Evolutionary conservation across 768 basidiomycete species (phyloP).

Genomic region (Termitomyces sp.): DNA sequence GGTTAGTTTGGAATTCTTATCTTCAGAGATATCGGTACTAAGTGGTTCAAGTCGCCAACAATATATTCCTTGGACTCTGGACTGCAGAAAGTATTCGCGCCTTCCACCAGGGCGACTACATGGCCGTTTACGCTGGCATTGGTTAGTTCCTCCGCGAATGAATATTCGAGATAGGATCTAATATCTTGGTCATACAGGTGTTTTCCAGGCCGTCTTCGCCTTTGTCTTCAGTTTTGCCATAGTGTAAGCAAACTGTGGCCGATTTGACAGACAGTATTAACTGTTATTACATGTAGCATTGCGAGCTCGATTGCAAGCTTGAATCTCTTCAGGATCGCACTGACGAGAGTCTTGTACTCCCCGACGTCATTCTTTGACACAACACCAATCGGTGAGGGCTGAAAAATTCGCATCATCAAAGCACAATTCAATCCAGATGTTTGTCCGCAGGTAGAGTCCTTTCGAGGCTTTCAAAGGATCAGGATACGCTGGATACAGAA

Average conservation of each 20-base stretch:
- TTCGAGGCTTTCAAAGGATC: conserved; percentile 57
- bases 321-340: conserved; percentile 51
- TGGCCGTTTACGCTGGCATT: conserved; percentile 51
- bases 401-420: background rate
- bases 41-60: conserved; percentile 46
- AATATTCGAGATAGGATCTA: background rate
- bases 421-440: background rate
- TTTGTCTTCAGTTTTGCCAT: conserved; percentile 48
- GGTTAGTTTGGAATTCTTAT: conserved; percentile 27
- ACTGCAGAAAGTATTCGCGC: conserved; percentile 48
- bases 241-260: conserved; percentile 30
- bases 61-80: conserved; percentile 74
- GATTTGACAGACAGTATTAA: background rate
- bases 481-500: conserved; percentile 52
- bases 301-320: conserved; percentile 37
- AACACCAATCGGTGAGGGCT: conserved; percentile 52
- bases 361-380: conserved; percentile 70
- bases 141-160: conserved; percentile 22
- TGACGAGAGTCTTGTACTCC: conserved; percentile 53
- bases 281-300: conserved; percentile 21
- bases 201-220: conserved; percentile 44
- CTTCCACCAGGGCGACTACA: conserved; percentile 62
- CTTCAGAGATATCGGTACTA: background rate
- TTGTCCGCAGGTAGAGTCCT: conserved; percentile 45
- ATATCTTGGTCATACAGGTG: conserved; percentile 26